phyloP scores from a whole-genome alignment of 2,329 filamentous ascomycete species.

The Phialocephala sp. region DNA sequence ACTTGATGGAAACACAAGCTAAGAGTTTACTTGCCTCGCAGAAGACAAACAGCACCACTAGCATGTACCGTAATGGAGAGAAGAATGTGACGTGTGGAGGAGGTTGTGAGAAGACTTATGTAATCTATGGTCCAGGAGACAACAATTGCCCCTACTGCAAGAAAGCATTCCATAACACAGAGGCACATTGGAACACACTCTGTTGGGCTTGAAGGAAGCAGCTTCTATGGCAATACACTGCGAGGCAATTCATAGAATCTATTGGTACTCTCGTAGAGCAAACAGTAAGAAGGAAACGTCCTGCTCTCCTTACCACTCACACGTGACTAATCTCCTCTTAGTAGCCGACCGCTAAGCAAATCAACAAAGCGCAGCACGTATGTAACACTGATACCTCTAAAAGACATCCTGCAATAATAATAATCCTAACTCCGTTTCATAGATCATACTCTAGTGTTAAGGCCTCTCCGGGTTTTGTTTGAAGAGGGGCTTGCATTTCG shows the following conservation, averaged over 20 bases:
- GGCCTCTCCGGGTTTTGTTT: too few relatives aligned
- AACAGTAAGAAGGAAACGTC: too few relatives aligned
- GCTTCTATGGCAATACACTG: neutral
- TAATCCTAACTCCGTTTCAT: too few relatives aligned
- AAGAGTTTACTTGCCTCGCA: neutral
- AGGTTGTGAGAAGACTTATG: neutral
- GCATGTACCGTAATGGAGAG: neutral
- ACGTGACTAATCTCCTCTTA: too few relatives aligned
- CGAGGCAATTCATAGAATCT: neutral
- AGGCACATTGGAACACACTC: neutral
- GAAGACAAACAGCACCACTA: neutral
- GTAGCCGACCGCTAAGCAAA: too few relatives aligned
- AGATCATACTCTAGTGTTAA: too few relatives aligned
- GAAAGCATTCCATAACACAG: neutral
- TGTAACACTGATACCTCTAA: too few relatives aligned
- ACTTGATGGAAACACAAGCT: neutral
- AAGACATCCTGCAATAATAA: too few relatives aligned
- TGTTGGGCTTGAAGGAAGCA: neutral
- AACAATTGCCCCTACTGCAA: neutral
- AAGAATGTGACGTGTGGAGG: neutral
- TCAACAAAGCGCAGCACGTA: too few relatives aligned
- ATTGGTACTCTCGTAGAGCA: neutral
- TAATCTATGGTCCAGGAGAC: neutral
- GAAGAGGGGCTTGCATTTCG: too few relatives aligned
- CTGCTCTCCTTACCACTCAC: neutral